Percentiles rank a stretch among this genome's conserved stretches.
phyloP scores from a whole-genome alignment of 768 basidiomycete genomes.

The Termitomyces sp. region DNA sequence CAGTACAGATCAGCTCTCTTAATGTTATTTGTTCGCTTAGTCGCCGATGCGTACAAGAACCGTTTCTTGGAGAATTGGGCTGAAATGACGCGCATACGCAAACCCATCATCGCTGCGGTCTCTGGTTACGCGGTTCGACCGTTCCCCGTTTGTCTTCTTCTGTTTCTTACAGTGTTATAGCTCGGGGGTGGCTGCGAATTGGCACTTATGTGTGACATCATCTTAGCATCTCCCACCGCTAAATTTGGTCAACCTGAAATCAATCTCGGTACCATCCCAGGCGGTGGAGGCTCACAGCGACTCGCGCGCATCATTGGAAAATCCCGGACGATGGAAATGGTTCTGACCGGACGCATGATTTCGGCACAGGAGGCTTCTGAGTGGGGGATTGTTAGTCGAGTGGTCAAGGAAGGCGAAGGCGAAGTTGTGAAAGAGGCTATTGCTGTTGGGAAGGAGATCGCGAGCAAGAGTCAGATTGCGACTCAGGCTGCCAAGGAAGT shows the following conservation, averaged over 20 bases:
- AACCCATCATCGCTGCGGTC: conserved; percentile 95
- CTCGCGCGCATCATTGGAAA: conserved; percentile 85
- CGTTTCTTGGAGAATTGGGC: conserved; percentile 89
- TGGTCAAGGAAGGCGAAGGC: conserved; percentile 74
- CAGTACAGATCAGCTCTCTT: not conserved
- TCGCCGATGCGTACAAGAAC: conserved; percentile 81
- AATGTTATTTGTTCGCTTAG: conserved; percentile 34
- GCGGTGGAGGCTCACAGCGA: conserved; percentile 92
- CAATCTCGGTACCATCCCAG: conserved; percentile 92
- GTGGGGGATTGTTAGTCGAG: conserved; percentile 85
- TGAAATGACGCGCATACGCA: conserved; percentile 65
- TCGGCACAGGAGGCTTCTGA: conserved; percentile 76
- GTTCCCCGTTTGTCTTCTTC: not conserved
- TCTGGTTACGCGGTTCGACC: conserved; percentile 84
- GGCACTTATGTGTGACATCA: conserved; percentile 94
- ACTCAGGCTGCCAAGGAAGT: conserved; percentile 91
- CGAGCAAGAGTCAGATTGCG: conserved; percentile 77
- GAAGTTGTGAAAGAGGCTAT: conserved; percentile 86
- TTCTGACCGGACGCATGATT: conserved; percentile 83
- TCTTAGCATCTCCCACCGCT: conserved; percentile 86
- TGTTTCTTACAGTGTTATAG: conserved; percentile 33
- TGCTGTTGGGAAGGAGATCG: conserved; percentile 71
- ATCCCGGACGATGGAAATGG: conserved; percentile 91
- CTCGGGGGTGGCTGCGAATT: conserved; percentile 97
- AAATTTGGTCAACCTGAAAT: conserved; percentile 97